phyloP scores from a whole-genome alignment of 495 filamentous ascomycete species.

The Penicillium coffeae region DNA sequence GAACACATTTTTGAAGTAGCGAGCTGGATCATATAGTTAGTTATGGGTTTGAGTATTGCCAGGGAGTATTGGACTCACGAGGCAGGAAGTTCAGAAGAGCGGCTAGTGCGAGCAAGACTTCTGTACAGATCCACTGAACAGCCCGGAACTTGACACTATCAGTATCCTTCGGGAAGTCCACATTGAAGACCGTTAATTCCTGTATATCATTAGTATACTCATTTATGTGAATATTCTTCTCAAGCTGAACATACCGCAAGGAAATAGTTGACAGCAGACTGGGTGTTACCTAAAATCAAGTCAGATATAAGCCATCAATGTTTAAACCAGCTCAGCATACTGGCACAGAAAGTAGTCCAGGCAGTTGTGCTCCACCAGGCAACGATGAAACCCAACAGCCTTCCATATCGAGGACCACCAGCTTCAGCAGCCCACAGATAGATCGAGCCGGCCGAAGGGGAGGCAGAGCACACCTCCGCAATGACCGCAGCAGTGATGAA shows the following conservation, averaged over 20 bases:
- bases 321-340: too few relatives aligned
- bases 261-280: constrained; percentile 52
- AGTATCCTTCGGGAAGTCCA: constrained; percentile 46
- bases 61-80: constrained; percentile 23
- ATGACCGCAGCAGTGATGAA: constrained; percentile 56
- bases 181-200: constrained; percentile 52
- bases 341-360: constrained; percentile 56
- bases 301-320: too few relatives aligned
- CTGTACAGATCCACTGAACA: constrained; percentile 54
- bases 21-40: constrained; percentile 27
- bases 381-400: constrained; percentile 52
- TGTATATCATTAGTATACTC: constrained; percentile 3
- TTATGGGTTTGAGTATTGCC: neutral
- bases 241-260: constrained; percentile 46
- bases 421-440: constrained; percentile 57
- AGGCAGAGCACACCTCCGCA: constrained; percentile 54
- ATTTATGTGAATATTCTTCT: too few relatives aligned
- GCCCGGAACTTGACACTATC: constrained; percentile 50
- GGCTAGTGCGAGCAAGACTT: constrained; percentile 45
- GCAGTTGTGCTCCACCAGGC: constrained; percentile 60
- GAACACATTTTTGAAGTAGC: constrained; percentile 45
- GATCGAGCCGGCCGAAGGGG: constrained; percentile 53
- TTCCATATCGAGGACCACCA: constrained; percentile 49
- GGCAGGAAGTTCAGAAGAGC: constrained; percentile 43
- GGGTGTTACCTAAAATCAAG: too few relatives aligned